Conservation (phyloP, 805 yeast genomes). For the Ogataea nonfermentans region DNA sequence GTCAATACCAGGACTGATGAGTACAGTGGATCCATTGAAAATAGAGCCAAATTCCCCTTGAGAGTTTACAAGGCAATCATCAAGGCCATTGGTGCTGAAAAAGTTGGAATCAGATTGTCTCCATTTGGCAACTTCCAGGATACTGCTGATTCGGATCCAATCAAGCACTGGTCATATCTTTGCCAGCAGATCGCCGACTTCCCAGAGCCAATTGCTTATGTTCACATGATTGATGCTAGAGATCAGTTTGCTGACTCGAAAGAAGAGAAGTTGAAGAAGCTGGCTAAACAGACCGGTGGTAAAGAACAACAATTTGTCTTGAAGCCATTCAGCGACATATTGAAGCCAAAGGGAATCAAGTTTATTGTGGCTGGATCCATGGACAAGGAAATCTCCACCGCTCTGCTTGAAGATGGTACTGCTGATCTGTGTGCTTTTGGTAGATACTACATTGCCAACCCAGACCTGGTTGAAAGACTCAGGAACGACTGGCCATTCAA, state of each 20-base stretch:
- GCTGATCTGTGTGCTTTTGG: constrained; percentile 40
- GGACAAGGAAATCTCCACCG: constrained; percentile 16
- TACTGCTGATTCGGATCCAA: constrained; percentile 37
- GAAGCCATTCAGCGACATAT: constrained; percentile 53
- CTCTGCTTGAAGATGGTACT: constrained; percentile 20
- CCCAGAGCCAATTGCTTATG: constrained; percentile 31
- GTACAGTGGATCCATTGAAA: constrained; percentile 44
- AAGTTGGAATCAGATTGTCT: constrained; percentile 48
- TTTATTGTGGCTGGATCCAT: constrained; percentile 24
- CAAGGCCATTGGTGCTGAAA: constrained; percentile 51
- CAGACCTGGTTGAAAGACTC: constrained; percentile 41
- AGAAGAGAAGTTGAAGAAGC: constrained; percentile 12
- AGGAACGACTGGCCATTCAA: constrained; percentile 35
- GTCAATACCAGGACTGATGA: constrained; percentile 41
- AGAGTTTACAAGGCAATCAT: constrained; percentile 51
- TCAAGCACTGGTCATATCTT: constrained; percentile 38
- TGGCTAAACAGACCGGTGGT: constrained; percentile 12
- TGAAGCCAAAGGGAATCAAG: constrained; percentile 30
- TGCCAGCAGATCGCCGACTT: constrained; percentile 36
- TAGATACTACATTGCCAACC: constrained; percentile 43
- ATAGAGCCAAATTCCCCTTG: constrained; percentile 38
- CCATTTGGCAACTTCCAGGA: constrained; percentile 44
- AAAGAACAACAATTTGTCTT: constrained; percentile 2
- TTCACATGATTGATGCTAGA: constrained; percentile 54
- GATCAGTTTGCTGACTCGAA: constrained; percentile 53